These are phyloP conservation scores for Oryza glumipatula DNA, from an alignment of 176 grass and related monocot species.

Conservation along the genomic window DNA sequence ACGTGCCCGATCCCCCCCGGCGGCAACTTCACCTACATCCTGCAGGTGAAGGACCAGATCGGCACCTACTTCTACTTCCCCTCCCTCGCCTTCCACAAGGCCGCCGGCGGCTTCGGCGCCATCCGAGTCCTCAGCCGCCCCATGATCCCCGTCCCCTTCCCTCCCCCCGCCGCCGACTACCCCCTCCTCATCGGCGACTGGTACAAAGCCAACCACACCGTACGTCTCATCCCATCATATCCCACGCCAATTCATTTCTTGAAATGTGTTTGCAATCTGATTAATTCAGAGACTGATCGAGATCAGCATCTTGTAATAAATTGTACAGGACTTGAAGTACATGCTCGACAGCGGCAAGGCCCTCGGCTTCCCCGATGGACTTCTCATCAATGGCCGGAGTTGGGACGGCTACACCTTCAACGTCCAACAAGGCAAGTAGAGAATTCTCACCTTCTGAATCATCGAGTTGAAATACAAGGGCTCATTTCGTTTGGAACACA, in stretches of 20 bases:
- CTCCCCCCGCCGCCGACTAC: constrained; percentile 81
- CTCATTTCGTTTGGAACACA: too few species aligned
- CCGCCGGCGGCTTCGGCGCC: constrained; percentile 85
- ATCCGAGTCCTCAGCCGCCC: constrained; percentile 85
- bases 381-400: constrained; percentile 74
- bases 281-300: not conserved
- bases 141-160: constrained; percentile 84
- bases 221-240: constrained; percentile 15
- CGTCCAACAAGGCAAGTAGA: constrained; percentile 54
- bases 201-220: constrained; percentile 90
- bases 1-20: constrained; percentile 90
- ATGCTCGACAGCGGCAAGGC: constrained; percentile 65
- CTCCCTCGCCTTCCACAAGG: constrained; percentile 92
- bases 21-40: constrained; percentile 84
- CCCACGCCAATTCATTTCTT: too few species aligned
- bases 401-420: constrained; percentile 71
- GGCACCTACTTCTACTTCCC: constrained; percentile 97
- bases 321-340: constrained; percentile 67
- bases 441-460: not conserved
- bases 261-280: too few species aligned
- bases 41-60: constrained; percentile 96
- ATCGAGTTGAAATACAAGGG: not conserved
- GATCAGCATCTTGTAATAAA: not conserved
- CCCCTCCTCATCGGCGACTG: constrained; percentile 80
- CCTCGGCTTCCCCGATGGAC: constrained; percentile 65